Base-by-base conservation (phyloP, 352 stramenopile species). In the Phytophthora uliginosa region DNA sequence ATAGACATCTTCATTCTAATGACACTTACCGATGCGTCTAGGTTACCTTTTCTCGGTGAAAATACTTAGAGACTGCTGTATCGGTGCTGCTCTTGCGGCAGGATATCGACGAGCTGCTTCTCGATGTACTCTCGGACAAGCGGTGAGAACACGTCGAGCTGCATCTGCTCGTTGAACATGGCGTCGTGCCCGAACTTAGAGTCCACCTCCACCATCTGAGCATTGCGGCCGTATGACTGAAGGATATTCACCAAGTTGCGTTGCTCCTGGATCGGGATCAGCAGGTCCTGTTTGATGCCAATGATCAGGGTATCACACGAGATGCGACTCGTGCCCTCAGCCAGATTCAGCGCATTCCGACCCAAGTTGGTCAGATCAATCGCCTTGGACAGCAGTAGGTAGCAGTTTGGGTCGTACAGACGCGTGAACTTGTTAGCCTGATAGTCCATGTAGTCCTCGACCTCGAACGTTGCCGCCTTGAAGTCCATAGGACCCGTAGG, bases 141-240 rank as follows among this genome's bases (percentile, higher is more conserved):
- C 40, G 40, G 40, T 9, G 40, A 48, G 40, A 48, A 48, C 13
- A 48, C 40, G 17, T 48, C 40, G 6, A 48, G 40, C 40, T 48
- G 40, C 40, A 48, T 48, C 40, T 48, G 13, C 17, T 48, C 40
- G 40, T 48, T 48, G 40, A 48, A 48, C 40, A 48, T 48, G 40
- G 40, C 40, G 40, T 48, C 40, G 17, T 48, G 40, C 1, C 40
- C 40, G 40, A 48, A 48, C 40, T 48, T 48, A 17, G 40, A 48
- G 40, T 48, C 15, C 40, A 48, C 40, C 17, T 48, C 40, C 40
- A 48, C 4, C 17, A 48, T 10, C 40, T 48, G 40, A 4, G 17
- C 40, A n/a, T 48, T 48, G 17, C 40, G 40, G 40, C 40, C 40
- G 17, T 48, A 48, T 6, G 40, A 48, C 17, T 48, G 40, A 13